phyloP scores from a whole-genome alignment of 2,329 filamentous ascomycete genomes.

The Pestalotiopsis sp. region DNA sequence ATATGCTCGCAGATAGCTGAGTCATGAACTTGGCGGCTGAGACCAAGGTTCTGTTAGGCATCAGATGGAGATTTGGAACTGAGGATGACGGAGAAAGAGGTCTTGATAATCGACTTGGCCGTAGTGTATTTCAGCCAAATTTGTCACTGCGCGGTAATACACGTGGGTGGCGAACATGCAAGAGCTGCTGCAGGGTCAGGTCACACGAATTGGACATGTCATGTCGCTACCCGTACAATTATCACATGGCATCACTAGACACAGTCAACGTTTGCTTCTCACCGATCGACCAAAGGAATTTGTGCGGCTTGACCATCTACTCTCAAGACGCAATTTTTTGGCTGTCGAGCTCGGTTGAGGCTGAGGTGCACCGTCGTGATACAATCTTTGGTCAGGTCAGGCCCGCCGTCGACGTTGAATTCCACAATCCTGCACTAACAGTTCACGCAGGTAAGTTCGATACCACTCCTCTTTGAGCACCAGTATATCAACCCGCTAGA shows the following conservation, averaged over 20 bases:
- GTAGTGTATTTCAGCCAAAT: background rate
- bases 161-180: no score
- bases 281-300: background rate
- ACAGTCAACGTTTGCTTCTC: background rate
- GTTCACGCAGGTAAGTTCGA: no score
- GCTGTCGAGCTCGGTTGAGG: background rate
- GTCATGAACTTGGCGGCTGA: background rate
- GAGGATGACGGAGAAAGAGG: background rate
- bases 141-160: no score
- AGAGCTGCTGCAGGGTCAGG: no score
- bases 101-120: background rate
- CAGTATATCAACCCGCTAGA: no score
- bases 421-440: no score
- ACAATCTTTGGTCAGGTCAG: background rate
- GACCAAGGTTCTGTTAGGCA: background rate
- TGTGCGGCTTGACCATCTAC: background rate
- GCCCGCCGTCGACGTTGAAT: background rate
- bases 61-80: background rate
- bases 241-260: no score
- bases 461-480: no score
- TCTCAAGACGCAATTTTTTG: background rate
- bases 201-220: no score
- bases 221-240: no score
- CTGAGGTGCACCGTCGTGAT: background rate
- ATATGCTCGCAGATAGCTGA: background rate